Evolutionary conservation across 345 rosid genomes (phyloP), one percentile per base, ranked within the genome.

Genomic region (Pistacia vera): DNA sequence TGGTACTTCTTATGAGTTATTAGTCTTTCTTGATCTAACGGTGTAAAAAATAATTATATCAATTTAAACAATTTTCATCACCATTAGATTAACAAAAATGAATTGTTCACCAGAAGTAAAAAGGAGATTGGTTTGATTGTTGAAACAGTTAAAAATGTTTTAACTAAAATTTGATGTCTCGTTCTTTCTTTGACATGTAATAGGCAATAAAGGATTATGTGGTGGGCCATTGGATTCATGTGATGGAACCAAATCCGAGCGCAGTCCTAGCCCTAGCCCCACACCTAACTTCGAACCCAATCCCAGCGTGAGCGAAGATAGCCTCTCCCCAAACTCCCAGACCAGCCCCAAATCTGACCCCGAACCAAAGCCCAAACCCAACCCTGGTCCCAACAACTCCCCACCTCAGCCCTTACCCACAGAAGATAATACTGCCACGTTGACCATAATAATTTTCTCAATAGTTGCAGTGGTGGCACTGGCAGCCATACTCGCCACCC

Each of bases 121-220:
- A 30, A 30, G 2, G 1, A 30, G 49, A 46, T 46, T 46, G 9
- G 2, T 49, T 8, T 49, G 3, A 9, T 10, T 49, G 13, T 49
- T 49, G 54, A 9, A 10, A 33, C 6, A 2, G 14, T 49, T 75
- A 44, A 22, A 22, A 5, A 22, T 4, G 25, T 7, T 44, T 57
- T 20, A 12, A 33, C 6, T 20, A 33, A 35, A 3, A 30, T 56
- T 18, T 56, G 57, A 58, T 17, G 49, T 57, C 63, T 75, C 20
- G 1, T 18, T 4, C n/a, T n/a, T 62, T n/a, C 18, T 14, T 6
- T 13, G 58, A 33, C 46, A 6, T 61, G 55, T 63, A 28, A 63
- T 82, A 95, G 99, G 97, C 10, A 96, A 93, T 80, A 76, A 86
- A 75, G 94, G 75, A 36, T 78, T 95, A 38, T 92, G 99, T 63